Conservation (phyloP, 441 rosid species). For the Populus hybrid region DNA sequence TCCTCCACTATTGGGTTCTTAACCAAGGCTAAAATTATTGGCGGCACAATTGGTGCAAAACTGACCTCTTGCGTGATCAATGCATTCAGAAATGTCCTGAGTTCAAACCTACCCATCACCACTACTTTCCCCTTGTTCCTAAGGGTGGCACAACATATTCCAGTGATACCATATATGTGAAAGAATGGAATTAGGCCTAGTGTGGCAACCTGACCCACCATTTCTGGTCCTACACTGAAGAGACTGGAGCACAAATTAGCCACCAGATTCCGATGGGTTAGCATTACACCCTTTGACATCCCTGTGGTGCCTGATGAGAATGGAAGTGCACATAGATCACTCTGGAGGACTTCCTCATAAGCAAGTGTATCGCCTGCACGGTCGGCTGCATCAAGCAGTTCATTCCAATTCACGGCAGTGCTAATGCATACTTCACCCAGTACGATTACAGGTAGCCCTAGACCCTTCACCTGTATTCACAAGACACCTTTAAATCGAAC, state of each 20-base stretch:
- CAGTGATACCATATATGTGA: conserved; percentile 78
- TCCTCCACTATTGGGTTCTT: conserved; percentile 81
- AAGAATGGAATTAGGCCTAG: conserved; percentile 81
- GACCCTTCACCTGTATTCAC: conserved; percentile 48
- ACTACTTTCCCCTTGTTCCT: conserved; percentile 93
- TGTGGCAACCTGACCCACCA: conserved; percentile 55
- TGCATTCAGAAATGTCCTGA: conserved; percentile 66
- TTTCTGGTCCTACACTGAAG: conserved; percentile 63
- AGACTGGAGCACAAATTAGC: conserved; percentile 84
- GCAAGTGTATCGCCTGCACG: conserved; percentile 29
- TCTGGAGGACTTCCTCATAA: conserved; percentile 44
- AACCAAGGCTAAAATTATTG: conserved; percentile 68
- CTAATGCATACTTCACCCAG: conserved; percentile 49
- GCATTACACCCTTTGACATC: conserved; percentile 83
- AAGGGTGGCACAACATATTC: conserved; percentile 80
- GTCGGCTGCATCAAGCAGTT: conserved; percentile 73
- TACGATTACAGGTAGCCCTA: conserved; percentile 54
- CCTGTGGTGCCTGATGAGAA: conserved; percentile 98
- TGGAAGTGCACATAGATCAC: conserved; percentile 86
- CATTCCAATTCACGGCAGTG: conserved; percentile 61
- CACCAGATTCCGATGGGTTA: conserved; percentile 74
- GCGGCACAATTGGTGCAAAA: conserved; percentile 91
- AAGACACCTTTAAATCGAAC: neutral
- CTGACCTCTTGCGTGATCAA: conserved; percentile 68
- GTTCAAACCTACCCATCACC: conserved; percentile 66